Evolutionary conservation across 352 stramenopile genomes (phyloP).

Genomic region (Phytophthora ohioensis): DNA sequence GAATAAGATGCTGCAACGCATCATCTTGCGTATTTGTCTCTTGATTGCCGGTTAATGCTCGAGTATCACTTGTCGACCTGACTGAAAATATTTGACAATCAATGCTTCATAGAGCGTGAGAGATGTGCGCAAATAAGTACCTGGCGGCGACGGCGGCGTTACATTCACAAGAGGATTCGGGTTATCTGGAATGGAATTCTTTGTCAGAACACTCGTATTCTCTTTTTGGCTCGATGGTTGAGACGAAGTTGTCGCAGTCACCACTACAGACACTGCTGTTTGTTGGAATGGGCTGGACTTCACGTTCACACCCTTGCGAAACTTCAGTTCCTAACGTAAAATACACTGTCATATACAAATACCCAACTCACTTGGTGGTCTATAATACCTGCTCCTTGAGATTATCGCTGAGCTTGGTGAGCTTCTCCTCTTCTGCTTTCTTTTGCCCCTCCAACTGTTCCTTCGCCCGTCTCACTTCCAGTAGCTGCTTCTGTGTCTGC

Average conservation of each 20-base stretch:
- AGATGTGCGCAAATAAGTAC: constrained; percentile 13
- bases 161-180: neutral
- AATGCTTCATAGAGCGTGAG: neutral
- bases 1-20: constrained; percentile 34
- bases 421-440: constrained; percentile 40
- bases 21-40: constrained; percentile 18
- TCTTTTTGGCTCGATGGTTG: constrained; percentile 14
- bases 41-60: constrained; percentile 8
- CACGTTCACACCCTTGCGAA: constrained; percentile 25
- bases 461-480: constrained; percentile 42
- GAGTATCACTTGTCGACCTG: neutral
- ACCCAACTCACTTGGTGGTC: neutral
- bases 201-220: neutral
- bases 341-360: constrained; percentile 6
- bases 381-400: constrained; percentile 43
- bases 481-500: constrained; percentile 55
- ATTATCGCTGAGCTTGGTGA: constrained; percentile 41
- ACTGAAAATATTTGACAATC: neutral
- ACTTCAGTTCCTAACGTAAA: constrained; percentile 40
- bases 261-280: constrained; percentile 28
- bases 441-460: constrained; percentile 44
- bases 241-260: neutral
- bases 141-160: constrained; percentile 1
- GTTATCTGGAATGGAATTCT: neutral
- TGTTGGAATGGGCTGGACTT: constrained; percentile 41